Evolutionary conservation across 495 filamentous ascomycete species (phyloP), one percentile per base, ranked within the genome.

Genomic region (Penicillium parvum): DNA sequence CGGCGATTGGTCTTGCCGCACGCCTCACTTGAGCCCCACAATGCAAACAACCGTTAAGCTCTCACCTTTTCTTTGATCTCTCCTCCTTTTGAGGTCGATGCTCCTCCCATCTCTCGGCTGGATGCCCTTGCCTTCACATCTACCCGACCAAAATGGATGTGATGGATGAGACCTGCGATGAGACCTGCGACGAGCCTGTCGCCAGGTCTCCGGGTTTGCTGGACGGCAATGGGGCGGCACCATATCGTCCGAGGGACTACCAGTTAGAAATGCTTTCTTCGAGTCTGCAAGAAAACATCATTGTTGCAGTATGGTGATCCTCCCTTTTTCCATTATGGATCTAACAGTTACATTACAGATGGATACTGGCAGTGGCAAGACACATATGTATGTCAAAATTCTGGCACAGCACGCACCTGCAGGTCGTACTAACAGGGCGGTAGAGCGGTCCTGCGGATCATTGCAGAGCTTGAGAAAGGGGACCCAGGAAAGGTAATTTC

Each of bases 321-420:
- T 9, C 17, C 10, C 1, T 5, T 7, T 7, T 20, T 32, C 12
- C 26, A 27, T 29, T 17, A 38, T 29, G 5, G 6, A 16, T 9
- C 6, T 11, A 32, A 44, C 21, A 15, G 14, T 23, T n/a, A 29
- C 29, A 2, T 9, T 39, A 0, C 10, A 91, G 85, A 95, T 96
- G 90, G 89, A 92, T 54, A 95, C 90, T 0, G 90, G 90, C 1
- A 88, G 80, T 58, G 91, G 91, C 7, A 97, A 97, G 64, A 96
- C 91, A 2, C 83, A 86, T 43, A 82, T 96, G 89, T 90, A 81
- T 58, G 78, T 63, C 33, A 27, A 19, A 36, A 25, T 37, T 14
- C 8, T 33, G 7, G 12, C 6, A 38, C 14, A 12, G 17, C 16
- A 22, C 41, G 17, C 39, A 17, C 34, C 30, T 40, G 37, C 22